Evolutionary conservation across 1,284 basidiomycete species (phyloP), one percentile per base, ranked within the genome.

Genomic region (Ceratorhiza oryzae-sativae): DNA sequence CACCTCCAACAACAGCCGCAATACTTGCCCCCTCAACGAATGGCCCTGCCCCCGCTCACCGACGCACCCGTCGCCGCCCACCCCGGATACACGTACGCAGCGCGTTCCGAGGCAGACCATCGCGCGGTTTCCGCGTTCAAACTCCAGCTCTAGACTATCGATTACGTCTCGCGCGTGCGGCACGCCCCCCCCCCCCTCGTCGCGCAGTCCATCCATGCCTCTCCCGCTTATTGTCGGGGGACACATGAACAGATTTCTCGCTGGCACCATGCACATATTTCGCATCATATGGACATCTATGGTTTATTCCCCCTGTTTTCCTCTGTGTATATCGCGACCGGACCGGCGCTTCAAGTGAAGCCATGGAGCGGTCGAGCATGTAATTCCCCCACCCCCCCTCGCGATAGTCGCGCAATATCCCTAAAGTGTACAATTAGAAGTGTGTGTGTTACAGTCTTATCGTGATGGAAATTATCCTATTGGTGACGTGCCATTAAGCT

Each of bases 321-420:
- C n/a, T n/a, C n/a, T n/a, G n/a, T n/a, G n/a, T n/a, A n/a, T 20
- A 4, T 53, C 39, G 23, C 63, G 51, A 68, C 63, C 63, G 63
- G 63, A 68, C 63, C 63, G 39, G 46, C 32, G 63, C 63, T 68
- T 68, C 63, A 68, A n/a, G 3, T 42, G 63, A 68, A 68, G 63
- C 63, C 49, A 55, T 42, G 63, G 63, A 49, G 63, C 63, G 63
- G 63, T 68, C 41, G 56, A 59, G 13, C 56, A 59, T 59, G 56
- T 59, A 51, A 51, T 49, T 49, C 46, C 45, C 48, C 49, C 6
- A 39, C 5, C 36, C 36, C 36, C 5, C 5, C 13, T 39, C 36
- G 6, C 13, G 36, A 39, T 39, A 39, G 5, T 18, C 42, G 3
- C 9, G 3, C 42, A 45, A 45, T 18, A 45, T 39, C 36, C 36